Base-by-base conservation (phyloP, 2,329 filamentous ascomycete species). In the Clonostachys byssicola region DNA sequence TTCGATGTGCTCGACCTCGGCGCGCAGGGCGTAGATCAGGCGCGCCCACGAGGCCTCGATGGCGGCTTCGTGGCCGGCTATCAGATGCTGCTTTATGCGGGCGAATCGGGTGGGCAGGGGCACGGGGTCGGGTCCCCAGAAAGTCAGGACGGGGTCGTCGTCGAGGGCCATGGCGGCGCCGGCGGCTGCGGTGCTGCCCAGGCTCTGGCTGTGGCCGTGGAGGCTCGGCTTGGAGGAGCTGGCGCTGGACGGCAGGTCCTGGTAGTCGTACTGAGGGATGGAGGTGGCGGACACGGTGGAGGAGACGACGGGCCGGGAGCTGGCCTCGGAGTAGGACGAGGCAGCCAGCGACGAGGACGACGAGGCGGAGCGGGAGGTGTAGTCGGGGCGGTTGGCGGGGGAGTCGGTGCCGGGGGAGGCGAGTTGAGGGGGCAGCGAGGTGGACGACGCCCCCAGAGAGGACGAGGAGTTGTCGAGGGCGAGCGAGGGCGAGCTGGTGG, bases 51-150 rank as follows among this genome's bases (percentile, higher is more conserved):
- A 78, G 6, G 75, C 73, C 54, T 75, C 71, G 45, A 83, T 65
- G 45, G 70, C 73, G 18, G 68, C 60, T 50, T 86, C 82, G 56
- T 75, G 74, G 45, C 78, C 78, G 34, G 67, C 70, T 38, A 79
- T 73, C 42, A 83, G 71, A 16, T 67, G 70, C 47, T 70, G 71
- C 61, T 83, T 83, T 56, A 82, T 71, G 52, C 72, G 71, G 42
- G 73, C 75, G 52, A 82, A 83, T 30, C 80, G 75, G 40, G 71
- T 71, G n/a, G 78, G 78, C 8, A 83, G 65, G n/a, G 78, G 76
- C 17, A 81, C 74, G 9, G 76, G 75, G 54, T 80, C 73, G 13
- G 73, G 71, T 57, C 77, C 77, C 70, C 78, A 81, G 52, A 80
- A 80, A 2, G 76, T 79, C 43, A 80, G 61, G 44, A 78, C 72